Evolutionary conservation across 495 filamentous ascomycete genomes (phyloP).

Genomic region (Sphaerosporella brunnea): DNA sequence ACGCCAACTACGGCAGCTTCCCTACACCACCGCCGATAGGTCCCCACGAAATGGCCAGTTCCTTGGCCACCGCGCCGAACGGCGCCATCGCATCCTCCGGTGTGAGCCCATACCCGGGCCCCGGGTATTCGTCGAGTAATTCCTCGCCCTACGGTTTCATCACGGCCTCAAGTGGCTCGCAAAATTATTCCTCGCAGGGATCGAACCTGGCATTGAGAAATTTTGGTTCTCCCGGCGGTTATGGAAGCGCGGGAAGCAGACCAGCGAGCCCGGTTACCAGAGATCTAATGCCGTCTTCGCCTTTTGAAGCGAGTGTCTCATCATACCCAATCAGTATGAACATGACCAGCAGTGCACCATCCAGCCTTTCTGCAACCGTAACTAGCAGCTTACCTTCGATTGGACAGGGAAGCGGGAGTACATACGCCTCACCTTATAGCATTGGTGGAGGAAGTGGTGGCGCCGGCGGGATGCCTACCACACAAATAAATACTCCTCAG

Average conservation of each 20-base stretch:
- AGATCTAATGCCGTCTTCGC: slow-evolving; percentile 18
- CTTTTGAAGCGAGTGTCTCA: slow-evolving; percentile 14
- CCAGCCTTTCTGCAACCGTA: not conserved
- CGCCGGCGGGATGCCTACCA: not conserved
- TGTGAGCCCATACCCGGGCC: slow-evolving; percentile 9
- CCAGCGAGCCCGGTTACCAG: slow-evolving; percentile 20
- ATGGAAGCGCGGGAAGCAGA: slow-evolving; percentile 14
- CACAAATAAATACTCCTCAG: slow-evolving; percentile 20
- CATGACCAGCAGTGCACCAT: slow-evolving; percentile 10
- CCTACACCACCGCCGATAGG: slow-evolving; percentile 21
- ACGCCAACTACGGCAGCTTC: slow-evolving; percentile 17
- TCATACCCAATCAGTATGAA: slow-evolving; percentile 10
- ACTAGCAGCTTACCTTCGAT: slow-evolving; percentile 19
- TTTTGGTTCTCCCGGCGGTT: slow-evolving; percentile 15
- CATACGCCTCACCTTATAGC: slow-evolving; percentile 17
- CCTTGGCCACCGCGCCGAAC: not conserved
- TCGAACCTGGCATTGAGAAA: slow-evolving; percentile 11
- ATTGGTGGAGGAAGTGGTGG: not conserved
- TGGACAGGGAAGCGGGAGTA: slow-evolving; percentile 18
- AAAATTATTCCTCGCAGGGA: slow-evolving; percentile 11
- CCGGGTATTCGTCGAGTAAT: slow-evolving; percentile 17
- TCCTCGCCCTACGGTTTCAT: slow-evolving; percentile 21
- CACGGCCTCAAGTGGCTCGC: slow-evolving; percentile 12
- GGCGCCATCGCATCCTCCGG: slow-evolving; percentile 7
- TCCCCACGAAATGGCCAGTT: slow-evolving; percentile 15